Percentiles rank a stretch among this genome's conserved stretches.
These are phyloP conservation scores for Termitomyces sp. DNA, from an alignment of 768 basidiomycete species.

Conservation along the genomic window DNA sequence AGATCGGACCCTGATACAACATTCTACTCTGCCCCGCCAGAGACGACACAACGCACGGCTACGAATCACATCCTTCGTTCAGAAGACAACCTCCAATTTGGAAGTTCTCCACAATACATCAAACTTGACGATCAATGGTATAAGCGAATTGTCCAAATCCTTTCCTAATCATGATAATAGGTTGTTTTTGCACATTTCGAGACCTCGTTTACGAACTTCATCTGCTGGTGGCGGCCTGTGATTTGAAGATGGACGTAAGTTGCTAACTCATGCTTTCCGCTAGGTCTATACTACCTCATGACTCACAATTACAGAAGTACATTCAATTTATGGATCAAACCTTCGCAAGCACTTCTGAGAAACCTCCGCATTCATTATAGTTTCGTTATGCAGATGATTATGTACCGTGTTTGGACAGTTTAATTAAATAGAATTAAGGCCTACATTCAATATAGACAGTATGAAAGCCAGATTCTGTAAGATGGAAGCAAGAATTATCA, in stretches of 20 bases:
- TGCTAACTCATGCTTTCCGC: neutral
- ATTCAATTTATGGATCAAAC: neutral
- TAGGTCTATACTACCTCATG: neutral
- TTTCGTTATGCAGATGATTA: neutral
- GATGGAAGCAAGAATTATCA: neutral
- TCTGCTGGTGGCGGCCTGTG: constrained; percentile 21
- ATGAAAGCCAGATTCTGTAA: constrained; percentile 1
- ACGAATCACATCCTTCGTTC: neutral
- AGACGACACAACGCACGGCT: neutral
- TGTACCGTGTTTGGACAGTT: neutral
- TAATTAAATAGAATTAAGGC: neutral
- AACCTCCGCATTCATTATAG: neutral
- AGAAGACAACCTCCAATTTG: neutral
- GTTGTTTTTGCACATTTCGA: constrained; percentile 3
- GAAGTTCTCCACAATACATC: neutral
- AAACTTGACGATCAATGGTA: neutral
- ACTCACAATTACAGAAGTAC: neutral
- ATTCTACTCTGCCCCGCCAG: neutral
- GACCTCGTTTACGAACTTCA: constrained; percentile 16
- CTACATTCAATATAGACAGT: neutral
- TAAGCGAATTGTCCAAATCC: neutral
- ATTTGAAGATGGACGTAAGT: neutral
- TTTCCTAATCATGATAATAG: neutral
- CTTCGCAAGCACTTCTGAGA: neutral
- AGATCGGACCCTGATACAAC: neutral